Evolutionary conservation across 495 filamentous ascomycete genomes (phyloP).

Genomic region (Friedmanniomyces endolithicus): DNA sequence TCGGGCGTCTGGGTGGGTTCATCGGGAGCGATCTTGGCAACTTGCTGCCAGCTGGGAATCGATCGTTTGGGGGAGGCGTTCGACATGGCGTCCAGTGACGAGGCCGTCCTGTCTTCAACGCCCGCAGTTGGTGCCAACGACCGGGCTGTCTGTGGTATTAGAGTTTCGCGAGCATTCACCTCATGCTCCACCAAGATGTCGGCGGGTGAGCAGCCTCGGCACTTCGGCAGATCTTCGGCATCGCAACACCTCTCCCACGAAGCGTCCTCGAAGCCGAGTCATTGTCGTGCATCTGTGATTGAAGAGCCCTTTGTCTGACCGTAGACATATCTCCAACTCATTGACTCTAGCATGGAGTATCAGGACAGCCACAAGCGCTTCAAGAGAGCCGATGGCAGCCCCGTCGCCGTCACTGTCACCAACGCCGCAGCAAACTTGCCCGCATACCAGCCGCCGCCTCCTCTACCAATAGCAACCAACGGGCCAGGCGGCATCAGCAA

Average conservation of each 20-base stretch:
- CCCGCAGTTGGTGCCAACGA: no score
- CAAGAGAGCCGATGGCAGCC: constrained; percentile 11
- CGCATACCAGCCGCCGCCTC: constrained; percentile 8
- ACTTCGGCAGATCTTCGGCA: no score
- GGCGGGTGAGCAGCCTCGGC: no score
- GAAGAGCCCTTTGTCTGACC: no score
- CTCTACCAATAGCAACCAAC: background rate
- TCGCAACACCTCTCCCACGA: no score
- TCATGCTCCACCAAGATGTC: no score
- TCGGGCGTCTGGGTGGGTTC: background rate
- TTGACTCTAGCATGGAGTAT: background rate
- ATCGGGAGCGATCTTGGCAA: background rate
- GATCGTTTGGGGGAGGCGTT: constrained; percentile 11
- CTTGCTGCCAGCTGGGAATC: constrained; percentile 40
- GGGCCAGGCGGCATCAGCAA: background rate
- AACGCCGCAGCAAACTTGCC: constrained; percentile 5
- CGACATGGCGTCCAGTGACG: background rate
- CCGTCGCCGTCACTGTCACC: background rate
- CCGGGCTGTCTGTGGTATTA: no score
- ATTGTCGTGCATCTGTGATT: no score
- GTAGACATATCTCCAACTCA: background rate
- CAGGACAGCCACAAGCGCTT: constrained; percentile 15
- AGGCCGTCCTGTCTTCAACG: no score
- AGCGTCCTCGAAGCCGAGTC: no score
- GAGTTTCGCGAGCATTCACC: background rate